phyloP scores from a whole-genome alignment of 1,284 basidiomycete genomes.

The Cutaneotrichosporon arboriforme region DNA sequence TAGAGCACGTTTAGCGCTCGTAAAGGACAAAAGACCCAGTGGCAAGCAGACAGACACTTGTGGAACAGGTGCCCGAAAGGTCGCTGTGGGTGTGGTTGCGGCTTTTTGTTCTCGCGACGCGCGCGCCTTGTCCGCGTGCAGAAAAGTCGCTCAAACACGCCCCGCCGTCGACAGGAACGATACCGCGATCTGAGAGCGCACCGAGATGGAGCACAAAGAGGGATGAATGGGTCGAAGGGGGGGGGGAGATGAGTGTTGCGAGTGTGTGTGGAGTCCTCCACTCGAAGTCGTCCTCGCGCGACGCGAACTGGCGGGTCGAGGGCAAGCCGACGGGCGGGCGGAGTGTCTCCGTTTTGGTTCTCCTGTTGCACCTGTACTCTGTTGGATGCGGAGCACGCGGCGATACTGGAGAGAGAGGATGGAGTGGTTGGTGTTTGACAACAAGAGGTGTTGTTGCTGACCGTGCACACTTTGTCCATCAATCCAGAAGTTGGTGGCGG shows the following conservation, averaged over 20 bases:
- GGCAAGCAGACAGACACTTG: too few relatives aligned
- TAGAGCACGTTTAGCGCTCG: not conserved
- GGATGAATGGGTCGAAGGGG: not conserved
- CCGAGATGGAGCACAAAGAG: not conserved
- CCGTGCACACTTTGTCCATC: not conserved
- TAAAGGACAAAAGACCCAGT: not conserved
- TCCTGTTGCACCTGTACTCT: conserved; percentile 3
- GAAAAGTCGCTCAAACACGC: too few relatives aligned
- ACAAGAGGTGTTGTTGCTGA: not conserved
- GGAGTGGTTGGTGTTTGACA: not conserved
- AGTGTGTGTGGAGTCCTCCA: not conserved
- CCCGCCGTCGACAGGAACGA: too few relatives aligned
- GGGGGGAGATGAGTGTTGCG: not conserved
- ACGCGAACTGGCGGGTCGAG: not conserved
- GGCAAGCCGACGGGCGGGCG: not conserved
- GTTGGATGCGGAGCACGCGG: conserved; percentile 2
- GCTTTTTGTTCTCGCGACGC: too few relatives aligned
- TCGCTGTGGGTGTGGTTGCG: too few relatives aligned
- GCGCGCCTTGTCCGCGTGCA: too few relatives aligned
- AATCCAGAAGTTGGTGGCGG: not conserved
- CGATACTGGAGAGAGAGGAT: not conserved
- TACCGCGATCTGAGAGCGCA: too few relatives aligned
- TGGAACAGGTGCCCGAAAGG: too few relatives aligned
- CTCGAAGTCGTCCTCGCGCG: conserved; percentile 1
- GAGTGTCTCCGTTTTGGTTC: not conserved